Percentiles rank a stretch among this genome's conserved stretches.
phyloP scores from a whole-genome alignment of 2,329 filamentous ascomycete genomes.

The Verticillium isaacii region DNA sequence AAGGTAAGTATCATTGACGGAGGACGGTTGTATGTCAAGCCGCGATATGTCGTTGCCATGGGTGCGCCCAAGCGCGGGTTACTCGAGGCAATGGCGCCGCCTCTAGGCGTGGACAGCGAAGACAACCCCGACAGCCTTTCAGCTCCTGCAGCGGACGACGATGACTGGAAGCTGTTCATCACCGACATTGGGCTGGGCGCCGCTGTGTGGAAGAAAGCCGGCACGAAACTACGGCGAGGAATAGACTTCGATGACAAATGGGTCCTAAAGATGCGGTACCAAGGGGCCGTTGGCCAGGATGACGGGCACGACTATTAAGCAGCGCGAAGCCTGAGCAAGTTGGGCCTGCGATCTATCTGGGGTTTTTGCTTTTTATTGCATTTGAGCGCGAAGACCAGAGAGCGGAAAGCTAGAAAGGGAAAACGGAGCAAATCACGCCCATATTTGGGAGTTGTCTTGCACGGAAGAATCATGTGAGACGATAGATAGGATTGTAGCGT shows the following conservation, averaged over 20 bases:
- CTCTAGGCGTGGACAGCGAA: neutral
- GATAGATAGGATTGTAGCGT: neutral
- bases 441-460: no score
- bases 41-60: conserved; percentile 78
- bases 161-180: conserved; percentile 75
- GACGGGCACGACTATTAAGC: neutral
- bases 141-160: conserved; percentile 33
- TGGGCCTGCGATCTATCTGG: neutral
- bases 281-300: conserved; percentile 17
- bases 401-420: neutral
- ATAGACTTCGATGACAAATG: conserved; percentile 86
- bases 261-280: conserved; percentile 67
- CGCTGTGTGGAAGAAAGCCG: conserved; percentile 79
- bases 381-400: neutral
- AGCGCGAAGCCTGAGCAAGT: neutral
- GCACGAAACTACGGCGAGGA: conserved; percentile 73
- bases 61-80: conserved; percentile 84
- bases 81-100: conserved; percentile 65
- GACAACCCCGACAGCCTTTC: conserved; percentile 12
- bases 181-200: conserved; percentile 83
- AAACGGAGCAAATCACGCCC: neutral
- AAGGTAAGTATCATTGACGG: conserved; percentile 65
- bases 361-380: neutral
- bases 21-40: conserved; percentile 71
- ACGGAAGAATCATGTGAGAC: neutral